These are phyloP conservation scores for Pichia sp. DNA, from an alignment of 1,139 yeast genomes.

Conservation along the genomic window DNA sequence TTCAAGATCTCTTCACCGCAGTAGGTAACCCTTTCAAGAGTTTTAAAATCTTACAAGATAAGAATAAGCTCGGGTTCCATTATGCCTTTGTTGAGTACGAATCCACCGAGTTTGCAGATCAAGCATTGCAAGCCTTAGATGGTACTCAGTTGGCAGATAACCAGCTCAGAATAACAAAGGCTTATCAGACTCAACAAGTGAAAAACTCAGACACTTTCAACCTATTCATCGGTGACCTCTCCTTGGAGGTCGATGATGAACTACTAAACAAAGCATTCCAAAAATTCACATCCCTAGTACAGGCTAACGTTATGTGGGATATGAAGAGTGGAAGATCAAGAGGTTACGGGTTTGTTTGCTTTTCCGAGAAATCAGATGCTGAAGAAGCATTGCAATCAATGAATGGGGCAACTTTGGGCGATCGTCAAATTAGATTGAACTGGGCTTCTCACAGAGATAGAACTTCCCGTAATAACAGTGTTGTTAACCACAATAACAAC, in stretches of 20 bases:
- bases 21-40: too few relatives aligned
- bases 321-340: conserved; percentile 89
- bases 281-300: conserved; percentile 56
- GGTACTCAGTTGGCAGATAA: conserved; percentile 45
- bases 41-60: conserved; percentile 67
- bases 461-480: conserved; percentile 19
- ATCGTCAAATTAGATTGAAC: conserved; percentile 73
- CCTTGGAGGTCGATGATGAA: conserved; percentile 79
- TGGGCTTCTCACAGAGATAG: conserved; percentile 80
- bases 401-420: conserved; percentile 70
- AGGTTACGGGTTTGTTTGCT: conserved; percentile 92
- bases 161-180: conserved; percentile 70
- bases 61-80: conserved; percentile 65
- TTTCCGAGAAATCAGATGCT: conserved; percentile 60
- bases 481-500: conserved; percentile 9
- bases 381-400: conserved; percentile 63
- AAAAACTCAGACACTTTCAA: conserved; percentile 43
- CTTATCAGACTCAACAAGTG: conserved; percentile 67
- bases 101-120: conserved; percentile 48
- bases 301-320: conserved; percentile 97
- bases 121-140: conserved; percentile 55
- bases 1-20: background rate
- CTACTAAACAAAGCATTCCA: conserved; percentile 51
- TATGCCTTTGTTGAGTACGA: conserved; percentile 82
- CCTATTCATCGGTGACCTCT: conserved; percentile 81